Conservation (phyloP, 2,329 filamentous ascomycete species). For the Domatiomyces catenatus region DNA sequence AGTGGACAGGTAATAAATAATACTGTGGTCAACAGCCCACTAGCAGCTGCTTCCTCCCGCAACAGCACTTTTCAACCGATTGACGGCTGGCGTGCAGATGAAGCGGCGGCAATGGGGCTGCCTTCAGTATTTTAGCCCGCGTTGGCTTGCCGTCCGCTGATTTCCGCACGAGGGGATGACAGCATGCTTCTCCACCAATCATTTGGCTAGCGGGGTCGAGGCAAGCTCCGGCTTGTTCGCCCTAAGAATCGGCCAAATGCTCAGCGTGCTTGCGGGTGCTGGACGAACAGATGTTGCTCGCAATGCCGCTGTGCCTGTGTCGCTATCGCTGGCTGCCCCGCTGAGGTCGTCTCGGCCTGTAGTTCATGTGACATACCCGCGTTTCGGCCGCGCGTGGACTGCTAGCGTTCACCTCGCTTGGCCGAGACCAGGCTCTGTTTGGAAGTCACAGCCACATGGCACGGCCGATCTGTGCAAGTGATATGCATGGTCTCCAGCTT, state of each 20-base stretch:
- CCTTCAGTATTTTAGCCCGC: no score
- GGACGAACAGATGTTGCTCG: background rate
- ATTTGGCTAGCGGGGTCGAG: background rate
- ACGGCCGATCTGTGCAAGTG: background rate
- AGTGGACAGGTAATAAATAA: no score
- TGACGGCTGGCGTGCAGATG: background rate
- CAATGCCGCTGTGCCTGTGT: background rate
- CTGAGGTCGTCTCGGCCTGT: background rate
- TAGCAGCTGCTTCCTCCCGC: no score
- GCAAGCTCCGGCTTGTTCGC: background rate
- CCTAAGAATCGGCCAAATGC: background rate
- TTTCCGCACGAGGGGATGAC: background rate
- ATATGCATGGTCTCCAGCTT: background rate
- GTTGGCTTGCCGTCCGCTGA: background rate
- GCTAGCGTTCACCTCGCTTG: background rate
- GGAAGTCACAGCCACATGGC: background rate
- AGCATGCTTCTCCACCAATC: background rate
- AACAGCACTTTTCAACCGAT: background rate
- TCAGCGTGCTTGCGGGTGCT: background rate
- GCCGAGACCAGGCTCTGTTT: background rate
- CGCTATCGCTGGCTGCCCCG: background rate
- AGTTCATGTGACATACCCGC: background rate
- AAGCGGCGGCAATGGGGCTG: background rate
- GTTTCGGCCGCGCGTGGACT: background rate
- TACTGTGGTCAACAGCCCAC: no score